A percentile compares a stretch with the other conserved stretches of the same genome.
Conservation (phyloP, 805 yeast genomes). For the Priceomyces melissophilus region DNA sequence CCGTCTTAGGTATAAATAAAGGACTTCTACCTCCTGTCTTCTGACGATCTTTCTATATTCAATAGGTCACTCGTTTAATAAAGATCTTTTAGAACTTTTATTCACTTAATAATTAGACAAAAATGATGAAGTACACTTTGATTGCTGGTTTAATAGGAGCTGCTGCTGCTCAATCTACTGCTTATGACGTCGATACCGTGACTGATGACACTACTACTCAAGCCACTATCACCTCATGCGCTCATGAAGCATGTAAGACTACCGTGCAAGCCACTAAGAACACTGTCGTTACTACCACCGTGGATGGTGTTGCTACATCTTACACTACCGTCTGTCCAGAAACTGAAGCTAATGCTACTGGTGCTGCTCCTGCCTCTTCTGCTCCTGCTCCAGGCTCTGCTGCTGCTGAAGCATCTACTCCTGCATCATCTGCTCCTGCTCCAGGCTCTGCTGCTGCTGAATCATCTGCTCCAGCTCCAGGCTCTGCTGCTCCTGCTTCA, state of each 20-base stretch:
- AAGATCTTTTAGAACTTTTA: background rate
- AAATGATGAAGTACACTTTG: constrained; percentile 23
- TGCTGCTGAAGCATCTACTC: constrained; percentile 13
- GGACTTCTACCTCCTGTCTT: background rate
- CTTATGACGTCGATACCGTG: constrained; percentile 19
- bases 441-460: constrained; percentile 37
- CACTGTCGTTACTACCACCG: constrained; percentile 29
- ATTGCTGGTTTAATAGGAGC: constrained; percentile 22
- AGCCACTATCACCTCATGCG: constrained; percentile 39
- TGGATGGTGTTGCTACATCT: constrained; percentile 28
- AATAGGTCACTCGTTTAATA: constrained; percentile 3
- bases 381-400: constrained; percentile 11
- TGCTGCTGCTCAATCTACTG: constrained; percentile 18
- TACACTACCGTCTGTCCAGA: constrained; percentile 38
- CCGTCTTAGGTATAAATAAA: constrained; percentile 2
- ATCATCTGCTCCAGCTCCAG: constrained; percentile 17
- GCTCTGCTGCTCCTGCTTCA: constrained; percentile 7
- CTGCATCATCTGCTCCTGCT: constrained; percentile 16
- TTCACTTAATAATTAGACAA: constrained; percentile 2
- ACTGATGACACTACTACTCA: constrained; percentile 26
- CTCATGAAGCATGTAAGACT: constrained; percentile 24
- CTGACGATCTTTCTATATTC: too few species aligned
- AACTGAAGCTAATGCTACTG: constrained; percentile 16
- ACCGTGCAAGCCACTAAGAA: constrained; percentile 12
- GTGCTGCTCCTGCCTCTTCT: constrained; percentile 7